Evolutionary conservation across 768 basidiomycete species (phyloP), one percentile per base, ranked within the genome.

Genomic region (Serendipita sp.): DNA sequence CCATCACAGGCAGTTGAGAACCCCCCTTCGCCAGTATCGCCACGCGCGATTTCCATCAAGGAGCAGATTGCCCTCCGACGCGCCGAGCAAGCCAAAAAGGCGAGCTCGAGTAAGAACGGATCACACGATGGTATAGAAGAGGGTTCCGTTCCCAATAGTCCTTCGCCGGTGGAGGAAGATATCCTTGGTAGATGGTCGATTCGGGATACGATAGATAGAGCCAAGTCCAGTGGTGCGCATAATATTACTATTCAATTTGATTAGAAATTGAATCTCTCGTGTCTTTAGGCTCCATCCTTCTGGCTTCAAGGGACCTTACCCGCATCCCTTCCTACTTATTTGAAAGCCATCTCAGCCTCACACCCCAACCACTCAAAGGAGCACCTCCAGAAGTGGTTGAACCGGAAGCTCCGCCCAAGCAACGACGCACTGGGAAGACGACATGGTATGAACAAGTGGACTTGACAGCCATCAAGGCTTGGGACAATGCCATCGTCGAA

Each of bases 361-460:
- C 76, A 3, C 85, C 90, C 1, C 82, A 84, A 45, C 76, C 78
- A n/a, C 74, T 91, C 42, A 79, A 81, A 69, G 82, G 80, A 3
- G 84, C 84, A 4, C 76, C 65, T 79, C 3, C 75, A 81, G 45
- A 84, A 66, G 84, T 84, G 3, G 73, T 77, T 7, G 72, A 78
- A 42, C 24, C 68, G 79, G 66, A 76, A 24, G 50, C 22, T 11
- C 51, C 50, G 20, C 75, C 62, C 33, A 65, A 61, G 30, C 50
- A 62, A 30, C 76, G 2, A 74, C 75, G 43, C 65, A 70, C 31
- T 69, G 70, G 45, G 65, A 69, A 33, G 74, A 82, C 85, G 13
- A 77, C 85, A 0, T 89, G 89, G 87, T 92, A 83, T 67, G 88
- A 90, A 69, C 85, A 85, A 1, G 84, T 86, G 69, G 89, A 92